Evolutionary conservation across 2,329 filamentous ascomycete genomes (phyloP).

Genomic region (Trichoderma atroviride): DNA sequence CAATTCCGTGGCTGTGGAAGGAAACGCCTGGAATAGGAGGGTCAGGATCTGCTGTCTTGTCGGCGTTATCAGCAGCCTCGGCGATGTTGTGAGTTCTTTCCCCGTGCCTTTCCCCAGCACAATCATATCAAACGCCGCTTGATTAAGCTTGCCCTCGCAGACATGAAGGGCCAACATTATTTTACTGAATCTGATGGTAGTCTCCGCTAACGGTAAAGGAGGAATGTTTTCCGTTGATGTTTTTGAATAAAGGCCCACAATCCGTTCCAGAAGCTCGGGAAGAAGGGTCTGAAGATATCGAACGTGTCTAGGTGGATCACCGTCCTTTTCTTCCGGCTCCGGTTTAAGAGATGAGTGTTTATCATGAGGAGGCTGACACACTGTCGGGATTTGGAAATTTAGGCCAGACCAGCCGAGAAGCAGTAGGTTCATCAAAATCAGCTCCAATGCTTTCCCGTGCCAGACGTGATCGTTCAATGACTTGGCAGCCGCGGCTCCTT

Average conservation of each 20-base stretch:
- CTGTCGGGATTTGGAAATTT: constrained; percentile 74
- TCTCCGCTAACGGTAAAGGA: constrained; percentile 71
- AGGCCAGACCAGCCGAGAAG: constrained; percentile 82
- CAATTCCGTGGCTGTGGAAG: constrained; percentile 64
- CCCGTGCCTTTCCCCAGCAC: constrained; percentile 62
- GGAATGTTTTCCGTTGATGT: constrained; percentile 72
- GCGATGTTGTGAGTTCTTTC: constrained; percentile 53
- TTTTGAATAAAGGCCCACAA: constrained; percentile 72
- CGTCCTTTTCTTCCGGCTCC: constrained; percentile 40
- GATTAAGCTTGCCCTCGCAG: constrained; percentile 63
- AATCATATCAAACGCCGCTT: constrained; percentile 64
- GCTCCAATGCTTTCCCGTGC: constrained; percentile 93
- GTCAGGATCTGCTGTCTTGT: constrained; percentile 65
- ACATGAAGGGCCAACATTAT: constrained; percentile 69
- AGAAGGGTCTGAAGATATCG: constrained; percentile 61
- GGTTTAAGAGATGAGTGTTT: constrained; percentile 39
- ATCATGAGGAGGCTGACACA: constrained; percentile 57
- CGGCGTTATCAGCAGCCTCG: constrained; percentile 59
- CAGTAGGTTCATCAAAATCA: constrained; percentile 79
- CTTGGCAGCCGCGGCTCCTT: constrained; percentile 76
- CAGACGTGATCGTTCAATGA: constrained; percentile 90
- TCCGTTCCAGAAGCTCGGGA: constrained; percentile 75
- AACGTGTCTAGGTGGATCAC: constrained; percentile 55
- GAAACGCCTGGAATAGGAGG: constrained; percentile 70
- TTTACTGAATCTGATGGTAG: constrained; percentile 72